Evolutionary conservation across 2,329 filamentous ascomycete genomes (phyloP).

Genomic region (Fusarium circinatum): DNA sequence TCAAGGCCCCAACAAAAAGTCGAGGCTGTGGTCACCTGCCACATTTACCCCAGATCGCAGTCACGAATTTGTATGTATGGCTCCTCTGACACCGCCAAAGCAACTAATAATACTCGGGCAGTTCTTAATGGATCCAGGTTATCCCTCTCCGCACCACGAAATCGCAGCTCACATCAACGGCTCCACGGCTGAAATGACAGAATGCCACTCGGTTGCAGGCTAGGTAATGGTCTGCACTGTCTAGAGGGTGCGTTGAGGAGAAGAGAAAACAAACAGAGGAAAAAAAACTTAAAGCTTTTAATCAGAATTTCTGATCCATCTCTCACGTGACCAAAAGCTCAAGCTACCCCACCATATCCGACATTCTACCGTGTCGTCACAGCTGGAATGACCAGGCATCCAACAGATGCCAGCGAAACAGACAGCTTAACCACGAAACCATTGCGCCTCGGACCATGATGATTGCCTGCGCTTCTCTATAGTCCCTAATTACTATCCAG

Average conservation of each 20-base stretch:
- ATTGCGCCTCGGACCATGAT: constrained; percentile 35
- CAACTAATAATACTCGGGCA: constrained; percentile 59
- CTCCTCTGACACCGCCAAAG: constrained; percentile 57
- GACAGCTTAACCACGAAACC: constrained; percentile 26
- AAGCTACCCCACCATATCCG: constrained; percentile 41
- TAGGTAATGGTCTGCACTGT: constrained; percentile 84
- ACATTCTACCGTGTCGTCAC: constrained; percentile 39
- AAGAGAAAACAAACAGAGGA: constrained; percentile 30
- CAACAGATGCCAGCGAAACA: constrained; percentile 44
- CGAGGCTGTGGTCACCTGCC: constrained; percentile 3
- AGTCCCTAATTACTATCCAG: constrained; percentile 24
- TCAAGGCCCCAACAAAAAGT: constrained; percentile 16
- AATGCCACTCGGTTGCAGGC: constrained; percentile 71
- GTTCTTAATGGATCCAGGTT: constrained; percentile 66
- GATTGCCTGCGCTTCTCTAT: constrained; percentile 42
- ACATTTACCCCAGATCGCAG: not conserved
- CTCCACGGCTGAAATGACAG: constrained; percentile 69
- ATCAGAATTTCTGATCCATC: constrained; percentile 1
- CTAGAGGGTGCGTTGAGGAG: constrained; percentile 78
- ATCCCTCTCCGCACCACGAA: constrained; percentile 66
- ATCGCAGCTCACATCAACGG: constrained; percentile 73
- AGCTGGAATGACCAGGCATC: constrained; percentile 31
- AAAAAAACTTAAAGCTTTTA: constrained; percentile 16
- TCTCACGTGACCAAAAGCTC: constrained; percentile 29
- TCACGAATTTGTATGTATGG: constrained; percentile 46